Percentiles rank a stretch among this genome's conserved stretches.
Evolutionary conservation across 495 filamentous ascomycete genomes (phyloP).

Genomic region (Penicillium bialowiezense): DNA sequence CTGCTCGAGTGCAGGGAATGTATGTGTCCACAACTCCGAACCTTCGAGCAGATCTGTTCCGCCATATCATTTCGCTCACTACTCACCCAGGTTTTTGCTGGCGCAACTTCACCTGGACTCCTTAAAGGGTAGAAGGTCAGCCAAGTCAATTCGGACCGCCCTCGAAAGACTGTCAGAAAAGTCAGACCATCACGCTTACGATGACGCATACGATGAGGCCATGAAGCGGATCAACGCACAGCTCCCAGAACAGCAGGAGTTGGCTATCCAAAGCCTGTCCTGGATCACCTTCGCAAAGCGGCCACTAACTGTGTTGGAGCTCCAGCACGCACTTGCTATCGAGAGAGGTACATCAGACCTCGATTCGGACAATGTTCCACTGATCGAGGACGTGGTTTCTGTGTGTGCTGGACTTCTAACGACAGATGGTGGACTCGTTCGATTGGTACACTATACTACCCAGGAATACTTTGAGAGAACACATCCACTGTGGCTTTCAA

Average conservation of each 20-base stretch:
- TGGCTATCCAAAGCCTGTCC: constrained; percentile 35
- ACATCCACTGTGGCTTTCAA: background rate
- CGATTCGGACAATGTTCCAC: constrained; percentile 35
- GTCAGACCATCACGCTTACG: constrained; percentile 5
- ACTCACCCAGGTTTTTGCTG: background rate
- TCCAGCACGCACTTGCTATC: constrained; percentile 48
- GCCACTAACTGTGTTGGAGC: constrained; percentile 37
- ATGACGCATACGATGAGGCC: constrained; percentile 39
- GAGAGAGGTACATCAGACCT: constrained; percentile 24
- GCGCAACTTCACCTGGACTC: constrained; percentile 29
- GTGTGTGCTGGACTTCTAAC: constrained; percentile 54
- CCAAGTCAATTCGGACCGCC: constrained; percentile 27
- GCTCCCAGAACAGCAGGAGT: constrained; percentile 13
- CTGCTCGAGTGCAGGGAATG: background rate
- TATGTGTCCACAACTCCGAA: background rate
- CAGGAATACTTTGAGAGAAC: constrained; percentile 35
- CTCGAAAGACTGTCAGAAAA: constrained; percentile 29
- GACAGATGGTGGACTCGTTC: constrained; percentile 41
- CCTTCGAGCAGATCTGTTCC: background rate
- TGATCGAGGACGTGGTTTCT: constrained; percentile 38
- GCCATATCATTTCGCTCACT: background rate
- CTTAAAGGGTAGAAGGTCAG: constrained; percentile 32
- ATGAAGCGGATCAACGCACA: constrained; percentile 46
- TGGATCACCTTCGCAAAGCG: constrained; percentile 46
- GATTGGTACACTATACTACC: constrained; percentile 55